These are phyloP conservation scores for Tardiomyces depauwii DNA, from an alignment of 1,139 yeast genomes.

Conservation along the genomic window DNA sequence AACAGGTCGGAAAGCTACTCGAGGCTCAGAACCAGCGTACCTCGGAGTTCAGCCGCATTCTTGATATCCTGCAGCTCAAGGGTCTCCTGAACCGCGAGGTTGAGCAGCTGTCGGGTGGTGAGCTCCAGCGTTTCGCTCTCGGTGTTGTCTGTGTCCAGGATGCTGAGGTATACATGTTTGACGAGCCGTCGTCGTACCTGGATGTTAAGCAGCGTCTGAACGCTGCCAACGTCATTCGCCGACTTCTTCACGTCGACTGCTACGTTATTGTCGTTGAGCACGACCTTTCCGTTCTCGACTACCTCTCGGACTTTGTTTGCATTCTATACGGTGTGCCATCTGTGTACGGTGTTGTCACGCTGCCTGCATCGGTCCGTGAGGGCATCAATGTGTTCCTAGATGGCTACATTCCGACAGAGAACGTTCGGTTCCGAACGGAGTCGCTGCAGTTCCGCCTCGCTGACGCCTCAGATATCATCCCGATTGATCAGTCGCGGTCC, in stretches of 20 bases:
- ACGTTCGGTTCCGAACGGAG: constrained; percentile 92
- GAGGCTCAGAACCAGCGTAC: constrained; percentile 48
- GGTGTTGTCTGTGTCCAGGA: constrained; percentile 94
- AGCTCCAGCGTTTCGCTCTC: constrained; percentile 93
- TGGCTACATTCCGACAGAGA: constrained; percentile 95
- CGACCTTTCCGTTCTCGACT: constrained; percentile 94
- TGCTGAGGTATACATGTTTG: constrained; percentile 97
- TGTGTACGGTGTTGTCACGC: constrained; percentile 94
- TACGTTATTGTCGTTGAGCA: constrained; percentile 93
- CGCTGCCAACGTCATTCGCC: constrained; percentile 90
- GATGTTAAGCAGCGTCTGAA: constrained; percentile 98
- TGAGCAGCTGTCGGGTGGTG: constrained; percentile 91
- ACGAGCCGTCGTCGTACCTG: constrained; percentile 95
- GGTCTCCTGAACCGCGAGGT: constrained; percentile 78
- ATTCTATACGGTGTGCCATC: constrained; percentile 96
- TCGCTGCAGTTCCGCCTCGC: constrained; percentile 86
- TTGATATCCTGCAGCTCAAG: constrained; percentile 59
- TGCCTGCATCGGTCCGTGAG: constrained; percentile 94
- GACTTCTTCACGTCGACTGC: constrained; percentile 64
- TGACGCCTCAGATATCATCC: constrained; percentile 77
- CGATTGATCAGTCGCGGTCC: constrained; percentile 68
- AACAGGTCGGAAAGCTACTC: constrained; percentile 76
- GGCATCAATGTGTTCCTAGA: constrained; percentile 97
- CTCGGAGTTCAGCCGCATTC: constrained; percentile 48
- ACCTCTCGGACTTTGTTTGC: constrained; percentile 91